Conservation (phyloP, 306 rosid genomes). For the Quercus aquifolioides region DNA sequence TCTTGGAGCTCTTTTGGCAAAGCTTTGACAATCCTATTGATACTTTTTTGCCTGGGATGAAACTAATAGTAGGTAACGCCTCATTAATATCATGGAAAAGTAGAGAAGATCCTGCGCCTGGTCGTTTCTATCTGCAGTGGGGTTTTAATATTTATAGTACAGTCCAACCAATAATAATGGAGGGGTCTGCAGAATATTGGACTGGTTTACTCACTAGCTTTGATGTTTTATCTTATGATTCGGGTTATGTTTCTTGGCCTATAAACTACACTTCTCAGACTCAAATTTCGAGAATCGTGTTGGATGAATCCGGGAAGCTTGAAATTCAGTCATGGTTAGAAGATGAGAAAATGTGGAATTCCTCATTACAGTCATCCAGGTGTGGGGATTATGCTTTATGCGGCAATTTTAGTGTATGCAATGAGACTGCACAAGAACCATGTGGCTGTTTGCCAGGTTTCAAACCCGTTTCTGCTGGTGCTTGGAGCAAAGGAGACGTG, state of each 20-base stretch:
- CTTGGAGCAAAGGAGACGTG: too few species aligned
- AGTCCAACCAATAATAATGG: neutral
- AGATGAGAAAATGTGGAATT: too few species aligned
- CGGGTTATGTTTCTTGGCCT: neutral
- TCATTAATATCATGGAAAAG: neutral
- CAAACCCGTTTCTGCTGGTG: neutral
- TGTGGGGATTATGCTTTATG: neutral
- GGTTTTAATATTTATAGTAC: too few species aligned
- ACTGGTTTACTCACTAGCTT: neutral
- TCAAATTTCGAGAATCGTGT: neutral
- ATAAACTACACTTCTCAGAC: neutral
- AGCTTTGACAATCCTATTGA: neutral
- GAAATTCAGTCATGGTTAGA: too few species aligned
- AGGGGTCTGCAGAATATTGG: neutral
- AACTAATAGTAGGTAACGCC: fast-evolving
- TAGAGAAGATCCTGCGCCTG: neutral
- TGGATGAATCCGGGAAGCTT: neutral
- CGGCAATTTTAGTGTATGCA: neutral
- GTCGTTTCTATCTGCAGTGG: neutral
- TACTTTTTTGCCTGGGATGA: neutral
- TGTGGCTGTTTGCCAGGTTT: neutral
- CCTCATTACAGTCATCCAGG: too few species aligned
- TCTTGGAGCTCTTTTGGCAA: neutral
- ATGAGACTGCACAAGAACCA: neutral
- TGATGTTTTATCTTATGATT: neutral